These are phyloP conservation scores for Tricholomella constricta DNA, from an alignment of 768 basidiomycete species.

Conservation along the genomic window DNA sequence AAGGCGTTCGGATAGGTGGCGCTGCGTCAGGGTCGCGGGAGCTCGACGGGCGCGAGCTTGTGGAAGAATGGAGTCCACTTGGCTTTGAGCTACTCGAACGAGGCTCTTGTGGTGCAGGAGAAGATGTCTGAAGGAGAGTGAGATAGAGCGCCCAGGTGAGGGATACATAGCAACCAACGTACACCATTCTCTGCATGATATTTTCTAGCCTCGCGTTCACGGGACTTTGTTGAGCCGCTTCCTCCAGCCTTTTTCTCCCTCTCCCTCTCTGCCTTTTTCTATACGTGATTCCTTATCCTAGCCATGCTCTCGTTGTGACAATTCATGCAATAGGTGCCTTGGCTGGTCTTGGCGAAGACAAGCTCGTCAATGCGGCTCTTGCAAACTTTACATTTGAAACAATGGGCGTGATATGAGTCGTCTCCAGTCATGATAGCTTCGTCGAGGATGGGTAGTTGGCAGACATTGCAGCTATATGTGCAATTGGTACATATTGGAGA, in stretches of 20 bases:
- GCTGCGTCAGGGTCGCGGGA: conserved; percentile 19
- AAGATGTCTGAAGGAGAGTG: conserved; percentile 13
- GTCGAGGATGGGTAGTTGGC: conserved; percentile 91
- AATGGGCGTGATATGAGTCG: conserved; percentile 97
- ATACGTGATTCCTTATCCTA: conserved; percentile 85
- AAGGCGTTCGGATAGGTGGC: conserved; percentile 23
- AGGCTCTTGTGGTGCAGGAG: conserved; percentile 1
- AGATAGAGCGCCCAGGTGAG: conserved; percentile 2
- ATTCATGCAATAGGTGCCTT: conserved; percentile 98
- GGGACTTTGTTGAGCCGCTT: conserved; percentile 43
- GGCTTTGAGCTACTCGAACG: conserved; percentile 2
- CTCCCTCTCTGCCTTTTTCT: conserved; percentile 79
- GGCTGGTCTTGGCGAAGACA: conserved; percentile 96
- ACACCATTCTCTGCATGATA: conserved; percentile 45
- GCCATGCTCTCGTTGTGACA: conserved; percentile 99
- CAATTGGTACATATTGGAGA: conserved; percentile 95
- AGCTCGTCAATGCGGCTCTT: conserved; percentile 94
- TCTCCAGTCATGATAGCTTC: conserved; percentile 99
- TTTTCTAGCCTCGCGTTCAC: conserved; percentile 41
- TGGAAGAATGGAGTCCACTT: background rate
- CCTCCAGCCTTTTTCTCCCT: conserved; percentile 43
- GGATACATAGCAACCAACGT: conserved; percentile 23
- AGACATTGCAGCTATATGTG: conserved; percentile 95
- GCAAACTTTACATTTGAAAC: conserved; percentile 98
- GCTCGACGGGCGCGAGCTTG: conserved; percentile 19